Base-by-base conservation (phyloP, 2,329 filamentous ascomycete species). In the Chalaropsis ovoidea region DNA sequence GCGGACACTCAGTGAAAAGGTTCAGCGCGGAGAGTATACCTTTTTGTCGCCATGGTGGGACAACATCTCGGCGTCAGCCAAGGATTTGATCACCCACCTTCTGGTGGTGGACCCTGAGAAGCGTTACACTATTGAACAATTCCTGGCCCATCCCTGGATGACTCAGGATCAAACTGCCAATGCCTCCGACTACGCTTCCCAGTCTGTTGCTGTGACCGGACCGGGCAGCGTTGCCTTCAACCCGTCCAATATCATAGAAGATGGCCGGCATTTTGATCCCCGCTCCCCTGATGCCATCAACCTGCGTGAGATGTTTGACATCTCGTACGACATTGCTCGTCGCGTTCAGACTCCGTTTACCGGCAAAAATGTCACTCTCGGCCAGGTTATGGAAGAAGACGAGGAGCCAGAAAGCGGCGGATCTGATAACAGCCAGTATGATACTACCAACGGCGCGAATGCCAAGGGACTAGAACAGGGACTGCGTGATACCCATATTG, bases 11-110 rank as follows among this genome's bases (percentile, higher is more conserved):
- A 97, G 94, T 1, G 93, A 99, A 74, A 99, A 99, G 80, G 94
- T 99, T 19, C 94, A 94, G 39, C 87, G 89, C 72, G 94, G 94
- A 61, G 91, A 97, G 77, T 99, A 94, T 75, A 97, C 94, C 0
- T 99, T 99, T 79, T 78, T 99, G 54, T 97, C 93, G 2, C 94
- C 94, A 0, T 99, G 94, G 94, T 99, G 94, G 94, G 94, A 99
- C 70, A 92, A 96, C 67, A 97, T 99, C 68, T 96, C 93, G 68
- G 91, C 94, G 74, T 87, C 90, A 2, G 94, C 94, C 0, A 90
- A 97, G 75, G 93, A 99, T 71, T 80, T 99, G 10, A 93, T 99
- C 67, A 90, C 89, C 3, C 94, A 99, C 75, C 83, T 99, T 0
- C 78, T 99, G 68, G 95, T 90, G 0, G 94, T 99, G 68, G 91